Evolutionary conservation across 1,284 basidiomycete genomes (phyloP), one percentile per base, ranked within the genome.

Genomic region (Chalciporus sp.): DNA sequence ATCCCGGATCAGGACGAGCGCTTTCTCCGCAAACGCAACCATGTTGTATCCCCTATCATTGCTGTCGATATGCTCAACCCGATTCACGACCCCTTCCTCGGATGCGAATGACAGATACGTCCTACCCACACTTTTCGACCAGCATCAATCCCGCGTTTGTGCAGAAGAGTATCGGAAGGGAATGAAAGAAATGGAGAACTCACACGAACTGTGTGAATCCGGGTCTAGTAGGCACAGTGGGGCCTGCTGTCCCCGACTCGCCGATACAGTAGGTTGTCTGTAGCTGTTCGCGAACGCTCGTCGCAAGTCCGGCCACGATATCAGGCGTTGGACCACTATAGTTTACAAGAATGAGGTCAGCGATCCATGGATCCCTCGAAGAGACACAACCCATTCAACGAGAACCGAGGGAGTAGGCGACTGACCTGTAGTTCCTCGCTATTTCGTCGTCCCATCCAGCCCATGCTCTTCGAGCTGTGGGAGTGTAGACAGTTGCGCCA

Each of bases 181-280:
- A 33, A 14, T 33, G 26, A 12, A 29, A 48, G 16, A 35, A 35
- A 39, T 26, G 16, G 3, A 9, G n/a, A 47, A 16, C 48, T 17
- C 28, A 47, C 43, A 51, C 33, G 39, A 41, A 41, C 35, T 43
- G 49, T 1, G 46, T 37, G 9, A 42, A 50, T 37, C 35, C 35
- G n/a, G 31, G 41, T n/a, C 46, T 52, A 28, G 52, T 53, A 20
- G 52, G 46, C 14, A 58, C 55, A 1, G 61, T 63, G 16, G 62
- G 63, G 26, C 63, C 62, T 7, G 63, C 58, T 10, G 55, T 56
- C n/a, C 63, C 63, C 19, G 61, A 62, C 47, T 65, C 63, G 23
- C 59, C 53, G n/a, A 64, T 46, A 8, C 53, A 56, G 45, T 59
- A 65, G 4, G 61, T 64, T 42, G 58, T 49, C 10, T 44, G 52